A percentile compares a stretch with the other conserved stretches of the same genome.
phyloP scores from a whole-genome alignment of 2,329 filamentous ascomycete species.

The Sporothrix inflata region DNA sequence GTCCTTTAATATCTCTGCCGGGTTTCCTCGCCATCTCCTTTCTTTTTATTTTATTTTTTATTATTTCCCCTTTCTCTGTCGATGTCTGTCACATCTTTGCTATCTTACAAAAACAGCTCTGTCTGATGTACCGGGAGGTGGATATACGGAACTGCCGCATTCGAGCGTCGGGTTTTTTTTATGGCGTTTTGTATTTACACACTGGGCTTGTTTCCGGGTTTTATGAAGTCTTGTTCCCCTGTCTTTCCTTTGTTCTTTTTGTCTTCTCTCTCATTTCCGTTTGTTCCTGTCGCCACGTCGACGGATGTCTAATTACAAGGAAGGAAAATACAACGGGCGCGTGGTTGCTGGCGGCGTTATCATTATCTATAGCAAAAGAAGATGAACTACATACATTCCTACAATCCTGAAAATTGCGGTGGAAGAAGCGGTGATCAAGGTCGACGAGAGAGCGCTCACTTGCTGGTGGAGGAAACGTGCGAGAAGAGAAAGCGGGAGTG shows the following conservation, averaged over 20 bases:
- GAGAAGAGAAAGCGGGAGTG: no score
- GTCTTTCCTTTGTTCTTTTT: background rate
- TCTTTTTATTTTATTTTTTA: background rate
- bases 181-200: background rate
- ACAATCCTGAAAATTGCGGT: no score
- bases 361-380: slow-evolving; percentile 5
- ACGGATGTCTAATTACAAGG: slow-evolving; percentile 6
- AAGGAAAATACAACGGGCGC: background rate
- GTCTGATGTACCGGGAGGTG: background rate
- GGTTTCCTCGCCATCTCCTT: background rate
- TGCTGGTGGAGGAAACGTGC: no score
- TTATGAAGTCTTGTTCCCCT: background rate
- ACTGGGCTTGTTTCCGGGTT: background rate
- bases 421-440: no score
- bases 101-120: background rate
- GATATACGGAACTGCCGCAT: slow-evolving; percentile 9
- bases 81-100: background rate
- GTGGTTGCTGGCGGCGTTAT: slow-evolving; percentile 2
- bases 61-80: background rate
- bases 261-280: background rate
- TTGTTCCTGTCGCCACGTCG: background rate
- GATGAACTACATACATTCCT: background rate
- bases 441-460: no score
- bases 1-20: background rate
- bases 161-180: background rate